phyloP scores from a whole-genome alignment of 768 basidiomycete species.

The Russula vinacea region DNA sequence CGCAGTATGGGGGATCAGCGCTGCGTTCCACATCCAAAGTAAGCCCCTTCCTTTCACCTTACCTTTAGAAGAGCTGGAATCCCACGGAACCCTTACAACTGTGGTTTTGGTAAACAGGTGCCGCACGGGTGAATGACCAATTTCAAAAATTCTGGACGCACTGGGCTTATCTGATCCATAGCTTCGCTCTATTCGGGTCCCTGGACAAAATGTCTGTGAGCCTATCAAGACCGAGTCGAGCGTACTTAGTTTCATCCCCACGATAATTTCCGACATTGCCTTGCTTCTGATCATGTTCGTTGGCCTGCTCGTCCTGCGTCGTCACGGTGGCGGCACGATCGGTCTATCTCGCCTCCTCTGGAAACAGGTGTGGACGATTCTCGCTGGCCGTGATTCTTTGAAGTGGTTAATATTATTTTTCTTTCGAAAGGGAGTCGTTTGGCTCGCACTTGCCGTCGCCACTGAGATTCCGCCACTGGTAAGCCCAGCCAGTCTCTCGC shows the following conservation, averaged over 20 bases:
- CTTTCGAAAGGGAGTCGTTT: background rate
- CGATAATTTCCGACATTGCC: background rate
- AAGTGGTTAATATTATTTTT: background rate
- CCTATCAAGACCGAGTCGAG: background rate
- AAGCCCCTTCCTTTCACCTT: background rate
- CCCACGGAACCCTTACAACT: background rate
- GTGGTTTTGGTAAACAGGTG: background rate
- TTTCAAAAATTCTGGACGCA: background rate
- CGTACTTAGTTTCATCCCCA: background rate
- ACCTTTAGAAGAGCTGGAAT: background rate
- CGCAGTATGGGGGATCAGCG: background rate
- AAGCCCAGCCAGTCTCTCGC: background rate
- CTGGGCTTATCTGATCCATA: background rate
- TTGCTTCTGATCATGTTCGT: conserved; percentile 13
- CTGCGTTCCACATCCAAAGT: background rate
- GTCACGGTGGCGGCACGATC: background rate
- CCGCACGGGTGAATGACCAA: background rate
- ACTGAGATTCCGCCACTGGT: background rate
- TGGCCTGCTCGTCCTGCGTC: conserved; percentile 1
- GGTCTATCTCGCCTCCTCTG: background rate
- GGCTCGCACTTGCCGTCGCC: background rate
- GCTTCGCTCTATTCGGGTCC: background rate
- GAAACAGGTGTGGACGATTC: background rate
- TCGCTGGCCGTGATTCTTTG: background rate
- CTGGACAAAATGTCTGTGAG: background rate